Conservation (phyloP, 2,329 filamentous ascomycete genomes). For the Parafenestella ontariensis region DNA sequence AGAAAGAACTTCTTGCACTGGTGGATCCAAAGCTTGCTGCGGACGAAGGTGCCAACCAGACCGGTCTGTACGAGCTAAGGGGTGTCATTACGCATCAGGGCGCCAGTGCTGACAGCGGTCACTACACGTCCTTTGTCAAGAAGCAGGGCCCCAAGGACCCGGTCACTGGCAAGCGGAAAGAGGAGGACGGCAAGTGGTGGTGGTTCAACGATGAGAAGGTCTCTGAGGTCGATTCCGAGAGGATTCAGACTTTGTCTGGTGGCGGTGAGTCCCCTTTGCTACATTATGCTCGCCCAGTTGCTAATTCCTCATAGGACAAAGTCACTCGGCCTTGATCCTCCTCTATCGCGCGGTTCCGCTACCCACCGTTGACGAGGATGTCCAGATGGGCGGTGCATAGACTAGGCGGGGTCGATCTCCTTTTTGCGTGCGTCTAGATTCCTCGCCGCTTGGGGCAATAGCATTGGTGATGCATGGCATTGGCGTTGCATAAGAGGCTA, state of each 20-base stretch:
- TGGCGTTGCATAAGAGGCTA: conserved; percentile 42
- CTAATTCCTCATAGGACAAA: conserved; percentile 62
- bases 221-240: conserved; percentile 86
- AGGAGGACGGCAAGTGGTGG: conserved; percentile 97
- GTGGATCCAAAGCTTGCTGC: conserved; percentile 76
- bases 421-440: conserved; percentile 17
- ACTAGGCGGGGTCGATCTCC: not conserved
- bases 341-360: conserved; percentile 79
- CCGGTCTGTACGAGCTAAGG: conserved; percentile 91
- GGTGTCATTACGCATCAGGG: conserved; percentile 97
- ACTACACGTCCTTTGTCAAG: conserved; percentile 98
- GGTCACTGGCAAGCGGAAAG: conserved; percentile 76
- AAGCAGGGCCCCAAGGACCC: conserved; percentile 78
- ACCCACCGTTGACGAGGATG: conserved; percentile 62
- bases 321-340: conserved; percentile 81
- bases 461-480: conserved; percentile 24
- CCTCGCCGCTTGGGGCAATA: conserved; percentile 9
- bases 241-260: conserved; percentile 87
- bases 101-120: conserved; percentile 93
- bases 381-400: conserved; percentile 38
- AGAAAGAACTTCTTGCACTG: conserved; percentile 84
- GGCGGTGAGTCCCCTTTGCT: conserved; percentile 66
- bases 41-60: conserved; percentile 88
- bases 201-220: conserved; percentile 99
- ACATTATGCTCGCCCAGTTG: not conserved